Evolutionary conservation across 176 grass and related monocot genomes (phyloP).

Genomic region (Luzula sylvatica): DNA sequence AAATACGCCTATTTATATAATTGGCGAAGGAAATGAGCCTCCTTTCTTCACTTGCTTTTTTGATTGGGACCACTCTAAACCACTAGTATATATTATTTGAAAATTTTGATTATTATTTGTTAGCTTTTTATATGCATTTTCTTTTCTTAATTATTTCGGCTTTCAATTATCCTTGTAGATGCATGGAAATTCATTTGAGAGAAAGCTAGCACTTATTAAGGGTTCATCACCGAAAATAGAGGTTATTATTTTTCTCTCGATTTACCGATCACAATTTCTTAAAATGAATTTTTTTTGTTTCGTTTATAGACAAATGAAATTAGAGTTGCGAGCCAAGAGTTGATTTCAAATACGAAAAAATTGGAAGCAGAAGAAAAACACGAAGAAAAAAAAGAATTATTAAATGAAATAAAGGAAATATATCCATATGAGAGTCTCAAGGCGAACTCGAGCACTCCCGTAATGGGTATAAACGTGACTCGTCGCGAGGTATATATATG

Average conservation of each 20-base stretch:
- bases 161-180: conserved; percentile 35
- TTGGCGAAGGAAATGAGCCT: conserved; percentile 78
- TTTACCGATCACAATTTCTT: too few species aligned
- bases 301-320: conserved; percentile 27
- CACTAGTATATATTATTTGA: conserved; percentile 14
- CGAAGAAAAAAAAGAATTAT: conserved; percentile 37
- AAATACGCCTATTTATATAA: conserved; percentile 34
- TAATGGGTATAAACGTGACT: conserved; percentile 61
- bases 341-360: conserved; percentile 8
- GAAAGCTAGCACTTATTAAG: conserved; percentile 63
- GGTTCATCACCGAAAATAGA: conserved; percentile 47
- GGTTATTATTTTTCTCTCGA: conserved; percentile 19
- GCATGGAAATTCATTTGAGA: conserved; percentile 80
- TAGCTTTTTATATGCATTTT: not conserved
- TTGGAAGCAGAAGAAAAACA: conserved; percentile 1
- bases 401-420: conserved; percentile 30
- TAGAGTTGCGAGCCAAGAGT: conserved; percentile 3
- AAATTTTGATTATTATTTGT: not conserved
- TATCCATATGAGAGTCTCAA: conserved; percentile 62
- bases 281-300: too few species aligned
- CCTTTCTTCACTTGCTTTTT: conserved; percentile 73
- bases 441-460: conserved; percentile 42
- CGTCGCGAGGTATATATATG: conserved; percentile 52
- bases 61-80: conserved; percentile 62
- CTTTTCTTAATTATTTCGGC: conserved; percentile 1